Evolutionary conservation across 2,329 filamentous ascomycete species (phyloP).

Genomic region (Cordyceps pruinosa): DNA sequence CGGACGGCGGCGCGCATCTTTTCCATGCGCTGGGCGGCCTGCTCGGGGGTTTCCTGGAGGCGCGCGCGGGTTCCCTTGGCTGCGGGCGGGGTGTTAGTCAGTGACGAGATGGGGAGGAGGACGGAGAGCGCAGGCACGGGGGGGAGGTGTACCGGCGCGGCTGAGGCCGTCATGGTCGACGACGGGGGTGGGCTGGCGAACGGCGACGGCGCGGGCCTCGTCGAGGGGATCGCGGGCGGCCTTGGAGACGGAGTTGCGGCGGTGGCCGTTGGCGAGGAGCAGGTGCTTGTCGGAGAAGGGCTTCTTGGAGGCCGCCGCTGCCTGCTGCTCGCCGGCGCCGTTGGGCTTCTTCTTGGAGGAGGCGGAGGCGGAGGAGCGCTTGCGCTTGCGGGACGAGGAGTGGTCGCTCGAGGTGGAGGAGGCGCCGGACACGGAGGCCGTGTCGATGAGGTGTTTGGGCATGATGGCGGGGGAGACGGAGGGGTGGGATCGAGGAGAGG

Average conservation of each 20-base stretch:
- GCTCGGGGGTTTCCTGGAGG: constrained; percentile 44
- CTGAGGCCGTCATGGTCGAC: constrained; percentile 58
- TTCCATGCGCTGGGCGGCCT: constrained; percentile 43
- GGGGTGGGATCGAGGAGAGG: neutral
- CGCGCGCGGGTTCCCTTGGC: constrained; percentile 58
- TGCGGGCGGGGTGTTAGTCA: constrained; percentile 22
- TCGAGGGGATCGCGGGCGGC: constrained; percentile 56
- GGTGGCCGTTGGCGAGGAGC: constrained; percentile 27
- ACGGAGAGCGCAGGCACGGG: neutral
- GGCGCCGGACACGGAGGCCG: constrained; percentile 21
- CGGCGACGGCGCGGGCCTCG: constrained; percentile 39
- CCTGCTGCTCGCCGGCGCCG: constrained; percentile 19
- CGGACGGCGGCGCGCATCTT: constrained; percentile 56
- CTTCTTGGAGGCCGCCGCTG: constrained; percentile 13
- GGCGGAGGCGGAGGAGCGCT: constrained; percentile 22
- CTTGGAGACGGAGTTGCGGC: constrained; percentile 51
- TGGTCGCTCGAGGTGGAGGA: constrained; percentile 25
- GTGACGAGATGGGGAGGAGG: neutral
- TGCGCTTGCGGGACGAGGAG: constrained; percentile 21
- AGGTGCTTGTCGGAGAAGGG: constrained; percentile 21
- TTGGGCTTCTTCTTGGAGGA: constrained; percentile 21
- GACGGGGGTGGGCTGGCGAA: constrained; percentile 47
- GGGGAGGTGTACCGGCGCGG: constrained; percentile 42
- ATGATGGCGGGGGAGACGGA: neutral
- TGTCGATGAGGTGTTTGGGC: constrained; percentile 16